Evolutionary conservation across 228 moss, liverwort and hornwort species (phyloP).

Genomic region (Sphagnum magellanicum): DNA sequence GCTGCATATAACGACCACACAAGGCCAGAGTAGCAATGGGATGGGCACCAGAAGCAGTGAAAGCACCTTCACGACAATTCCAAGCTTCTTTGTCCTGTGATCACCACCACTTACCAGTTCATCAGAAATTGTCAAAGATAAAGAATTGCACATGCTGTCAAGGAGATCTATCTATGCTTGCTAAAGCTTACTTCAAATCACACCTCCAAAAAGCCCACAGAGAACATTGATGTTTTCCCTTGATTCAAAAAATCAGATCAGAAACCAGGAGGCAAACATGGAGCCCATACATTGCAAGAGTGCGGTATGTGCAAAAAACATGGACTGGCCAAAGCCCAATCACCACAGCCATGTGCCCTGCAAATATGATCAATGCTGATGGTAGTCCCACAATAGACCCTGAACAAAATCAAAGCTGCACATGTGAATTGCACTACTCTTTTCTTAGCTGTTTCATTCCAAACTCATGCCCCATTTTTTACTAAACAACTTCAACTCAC

Average conservation of each 20-base stretch:
- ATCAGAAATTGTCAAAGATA: neutral
- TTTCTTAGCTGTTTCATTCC: neutral
- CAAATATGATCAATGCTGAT: conserved; percentile 45
- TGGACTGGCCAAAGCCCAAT: conserved; percentile 78
- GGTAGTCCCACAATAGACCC: conserved; percentile 70
- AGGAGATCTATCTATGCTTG: neutral
- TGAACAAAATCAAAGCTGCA: conserved; percentile 8
- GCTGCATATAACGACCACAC: conserved; percentile 45
- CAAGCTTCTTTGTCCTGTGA: conserved; percentile 74
- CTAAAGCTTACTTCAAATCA: neutral
- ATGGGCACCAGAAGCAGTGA: conserved; percentile 53
- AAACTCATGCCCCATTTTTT: neutral
- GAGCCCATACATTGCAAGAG: conserved; percentile 51
- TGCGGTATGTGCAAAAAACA: conserved; percentile 52
- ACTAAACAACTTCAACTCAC: neutral
- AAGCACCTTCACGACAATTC: conserved; percentile 49
- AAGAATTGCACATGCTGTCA: neutral
- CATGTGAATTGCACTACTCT: too few relatives aligned
- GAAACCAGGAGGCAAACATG: conserved; percentile 2
- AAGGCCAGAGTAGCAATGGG: conserved; percentile 68
- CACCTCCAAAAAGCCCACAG: neutral
- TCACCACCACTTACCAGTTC: neutral
- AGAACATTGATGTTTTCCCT: too few relatives aligned
- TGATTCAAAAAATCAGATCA: neutral
- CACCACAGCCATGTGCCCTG: conserved; percentile 61